Conservation (phyloP, 2,329 filamentous ascomycete species). For the Nothophaeocryptopus gaeumannii region DNA sequence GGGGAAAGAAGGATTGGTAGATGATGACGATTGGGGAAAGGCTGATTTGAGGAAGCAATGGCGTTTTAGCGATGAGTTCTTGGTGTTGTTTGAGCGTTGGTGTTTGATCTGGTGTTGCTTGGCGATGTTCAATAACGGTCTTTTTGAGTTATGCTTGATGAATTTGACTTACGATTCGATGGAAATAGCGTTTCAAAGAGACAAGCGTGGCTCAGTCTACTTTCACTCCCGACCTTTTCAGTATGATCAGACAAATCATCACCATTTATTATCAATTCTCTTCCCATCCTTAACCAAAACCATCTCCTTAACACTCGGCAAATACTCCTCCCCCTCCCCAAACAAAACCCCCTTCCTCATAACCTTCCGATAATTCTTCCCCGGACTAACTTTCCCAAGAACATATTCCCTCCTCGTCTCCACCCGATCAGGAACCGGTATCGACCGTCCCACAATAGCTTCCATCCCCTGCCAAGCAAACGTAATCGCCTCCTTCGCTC, state of each 20-base stretch:
- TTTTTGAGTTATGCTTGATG: too few species aligned
- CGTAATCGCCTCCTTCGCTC: slow-evolving; percentile 59
- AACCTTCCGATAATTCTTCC: slow-evolving; percentile 54
- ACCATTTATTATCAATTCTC: slow-evolving; percentile 46
- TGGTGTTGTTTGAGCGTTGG: too few species aligned
- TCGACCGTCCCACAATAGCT: slow-evolving; percentile 54
- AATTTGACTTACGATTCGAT: too few species aligned
- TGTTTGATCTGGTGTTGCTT: too few species aligned
- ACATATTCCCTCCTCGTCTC: slow-evolving; percentile 53
- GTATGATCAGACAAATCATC: too few species aligned
- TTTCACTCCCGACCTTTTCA: too few species aligned
- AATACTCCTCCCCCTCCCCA: slow-evolving; percentile 41
- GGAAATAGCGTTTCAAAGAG: too few species aligned
- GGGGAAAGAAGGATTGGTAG: not conserved
- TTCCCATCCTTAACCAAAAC: slow-evolving; percentile 51
- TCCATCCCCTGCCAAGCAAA: slow-evolving; percentile 63
- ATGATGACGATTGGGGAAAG: too few species aligned
- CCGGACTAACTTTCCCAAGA: slow-evolving; percentile 55
- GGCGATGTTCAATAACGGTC: too few species aligned
- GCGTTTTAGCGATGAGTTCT: too few species aligned
- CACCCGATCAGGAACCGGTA: slow-evolving; percentile 54
- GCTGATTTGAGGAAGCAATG: too few species aligned
- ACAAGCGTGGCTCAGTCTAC: too few species aligned
- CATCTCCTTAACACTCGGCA: slow-evolving; percentile 51
- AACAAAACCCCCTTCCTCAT: slow-evolving; percentile 54